phyloP scores from a whole-genome alignment of 768 basidiomycete species.

The Tulasnella sp. region DNA sequence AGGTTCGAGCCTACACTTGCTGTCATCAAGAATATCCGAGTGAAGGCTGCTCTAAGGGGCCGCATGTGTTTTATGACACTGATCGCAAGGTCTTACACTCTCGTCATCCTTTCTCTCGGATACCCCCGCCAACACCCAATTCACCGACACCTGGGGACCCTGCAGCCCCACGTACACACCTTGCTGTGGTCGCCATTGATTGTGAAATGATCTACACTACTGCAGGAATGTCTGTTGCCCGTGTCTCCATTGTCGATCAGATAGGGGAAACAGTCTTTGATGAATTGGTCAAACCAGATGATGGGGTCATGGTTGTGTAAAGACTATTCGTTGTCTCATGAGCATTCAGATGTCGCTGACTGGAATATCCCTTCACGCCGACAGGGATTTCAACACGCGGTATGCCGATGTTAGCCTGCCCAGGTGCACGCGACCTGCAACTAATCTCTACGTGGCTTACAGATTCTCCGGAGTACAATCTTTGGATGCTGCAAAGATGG shows the following conservation, averaged over 20 bases:
- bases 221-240: conserved; percentile 80
- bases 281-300: conserved; percentile 69
- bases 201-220: conserved; percentile 98
- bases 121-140: conserved; percentile 17
- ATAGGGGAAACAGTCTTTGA: conserved; percentile 68
- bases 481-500: conserved; percentile 46
- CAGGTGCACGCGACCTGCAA: no score
- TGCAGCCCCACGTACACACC: conserved; percentile 27
- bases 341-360: neutral
- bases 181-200: conserved; percentile 82
- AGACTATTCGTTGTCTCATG: conserved; percentile 22
- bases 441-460: neutral
- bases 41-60: conserved; percentile 65
- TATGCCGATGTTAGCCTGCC: conserved; percentile 23
- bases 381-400: conserved; percentile 83
- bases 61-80: conserved; percentile 85
- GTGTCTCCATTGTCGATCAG: conserved; percentile 82
- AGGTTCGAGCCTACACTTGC: conserved; percentile 61
- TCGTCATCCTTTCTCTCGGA: conserved; percentile 60
- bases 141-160: neutral
- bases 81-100: conserved; percentile 54
- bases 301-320: conserved; percentile 67
- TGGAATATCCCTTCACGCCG: no score
- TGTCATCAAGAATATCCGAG: conserved; percentile 54
- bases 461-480: conserved; percentile 69